phyloP scores from a whole-genome alignment of 352 stramenopile genomes.

The Phytopythium sindhum region DNA sequence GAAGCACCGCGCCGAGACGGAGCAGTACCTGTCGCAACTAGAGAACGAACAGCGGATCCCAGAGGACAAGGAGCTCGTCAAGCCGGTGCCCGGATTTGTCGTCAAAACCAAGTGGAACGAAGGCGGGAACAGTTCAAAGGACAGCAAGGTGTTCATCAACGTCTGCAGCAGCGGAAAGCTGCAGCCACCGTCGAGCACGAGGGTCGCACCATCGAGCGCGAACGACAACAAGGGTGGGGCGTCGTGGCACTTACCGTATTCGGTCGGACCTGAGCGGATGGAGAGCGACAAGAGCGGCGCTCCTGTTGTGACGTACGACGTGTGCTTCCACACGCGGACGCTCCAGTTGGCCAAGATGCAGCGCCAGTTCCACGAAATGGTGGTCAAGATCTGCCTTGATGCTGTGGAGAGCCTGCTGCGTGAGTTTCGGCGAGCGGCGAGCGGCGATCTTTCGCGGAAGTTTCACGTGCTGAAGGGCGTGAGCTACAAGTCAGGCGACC shows the following conservation, averaged over 20 bases:
- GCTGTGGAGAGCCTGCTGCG: constrained; percentile 64
- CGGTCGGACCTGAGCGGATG: constrained; percentile 84
- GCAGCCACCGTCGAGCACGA: constrained; percentile 60
- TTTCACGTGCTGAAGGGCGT: constrained; percentile 87
- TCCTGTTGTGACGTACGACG: constrained; percentile 83
- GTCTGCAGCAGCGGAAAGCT: constrained; percentile 88
- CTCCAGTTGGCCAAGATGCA: constrained; percentile 58
- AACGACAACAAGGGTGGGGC: constrained; percentile 23
- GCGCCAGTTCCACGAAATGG: constrained; percentile 78
- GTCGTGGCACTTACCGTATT: constrained; percentile 91
- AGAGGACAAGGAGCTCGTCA: constrained; percentile 82
- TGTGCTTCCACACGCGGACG: constrained; percentile 90
- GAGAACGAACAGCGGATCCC: constrained; percentile 89
- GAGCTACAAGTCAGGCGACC: constrained; percentile 79
- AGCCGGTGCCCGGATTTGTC: constrained; percentile 85
- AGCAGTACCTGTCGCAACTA: constrained; percentile 87
- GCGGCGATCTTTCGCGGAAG: constrained; percentile 28
- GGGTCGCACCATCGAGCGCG: not conserved
- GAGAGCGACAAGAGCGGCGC: constrained; percentile 85
- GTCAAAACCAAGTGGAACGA: constrained; percentile 81
- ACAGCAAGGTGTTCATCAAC: constrained; percentile 92
- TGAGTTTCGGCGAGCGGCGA: constrained; percentile 23
- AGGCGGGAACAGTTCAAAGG: not conserved
- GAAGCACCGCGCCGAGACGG: constrained; percentile 83
- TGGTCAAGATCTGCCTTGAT: constrained; percentile 87